Percentiles rank a stretch among this genome's conserved stretches.
These are phyloP conservation scores for Elongisporangium prolatum DNA, from an alignment of 352 stramenopile genomes.

Conservation along the genomic window DNA sequence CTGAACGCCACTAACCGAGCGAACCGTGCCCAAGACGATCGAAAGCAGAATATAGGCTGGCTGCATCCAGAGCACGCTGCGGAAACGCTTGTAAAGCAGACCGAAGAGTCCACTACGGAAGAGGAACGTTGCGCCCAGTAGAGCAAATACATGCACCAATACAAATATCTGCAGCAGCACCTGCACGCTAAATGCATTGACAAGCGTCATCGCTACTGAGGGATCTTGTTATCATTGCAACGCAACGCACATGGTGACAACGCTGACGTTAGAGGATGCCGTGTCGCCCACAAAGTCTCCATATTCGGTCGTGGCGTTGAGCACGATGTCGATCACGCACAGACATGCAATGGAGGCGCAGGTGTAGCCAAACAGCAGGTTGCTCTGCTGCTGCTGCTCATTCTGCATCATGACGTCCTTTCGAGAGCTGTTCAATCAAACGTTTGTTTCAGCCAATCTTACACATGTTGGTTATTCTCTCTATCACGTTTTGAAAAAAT, in stretches of 20 bases:
- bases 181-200: slow-evolving; percentile 34
- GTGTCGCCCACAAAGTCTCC: slow-evolving; percentile 35
- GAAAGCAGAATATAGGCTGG: slow-evolving; percentile 48
- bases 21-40: slow-evolving; percentile 27
- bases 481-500: slow-evolving; percentile 10
- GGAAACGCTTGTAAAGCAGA: slow-evolving; percentile 55
- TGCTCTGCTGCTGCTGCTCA: slow-evolving; percentile 4
- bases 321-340: slow-evolving; percentile 45
- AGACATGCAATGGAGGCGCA: slow-evolving; percentile 33
- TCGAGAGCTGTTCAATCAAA: slow-evolving; percentile 1
- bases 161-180: slow-evolving; percentile 58
- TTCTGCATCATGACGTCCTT: neutral
- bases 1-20: slow-evolving; percentile 24
- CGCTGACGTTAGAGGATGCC: slow-evolving; percentile 21
- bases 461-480: slow-evolving; percentile 11
- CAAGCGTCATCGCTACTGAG: neutral
- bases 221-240: too few relatives aligned
- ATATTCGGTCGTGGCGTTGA: slow-evolving; percentile 66
- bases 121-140: slow-evolving; percentile 61
- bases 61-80: slow-evolving; percentile 33
- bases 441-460: neutral
- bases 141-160: slow-evolving; percentile 47
- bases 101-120: slow-evolving; percentile 67
- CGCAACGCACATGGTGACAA: slow-evolving; percentile 44
- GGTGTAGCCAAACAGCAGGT: slow-evolving; percentile 36